Evolutionary conservation across 139 green algal genomes (phyloP).

Genomic region (Nannochloris sp.): DNA sequence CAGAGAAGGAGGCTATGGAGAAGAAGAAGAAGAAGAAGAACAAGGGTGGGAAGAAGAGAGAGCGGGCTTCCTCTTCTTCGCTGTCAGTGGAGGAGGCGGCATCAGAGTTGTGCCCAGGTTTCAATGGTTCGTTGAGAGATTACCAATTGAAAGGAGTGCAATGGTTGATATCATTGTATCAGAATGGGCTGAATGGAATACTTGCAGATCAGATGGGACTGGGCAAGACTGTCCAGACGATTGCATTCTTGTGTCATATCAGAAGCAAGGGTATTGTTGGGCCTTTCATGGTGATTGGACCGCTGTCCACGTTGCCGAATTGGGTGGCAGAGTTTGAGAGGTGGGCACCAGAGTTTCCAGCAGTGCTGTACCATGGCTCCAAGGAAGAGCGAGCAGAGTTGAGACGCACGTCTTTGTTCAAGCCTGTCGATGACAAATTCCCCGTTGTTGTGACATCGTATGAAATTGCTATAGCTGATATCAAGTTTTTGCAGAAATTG

Average conservation of each 20-base stretch:
- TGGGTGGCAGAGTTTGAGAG: constrained; percentile 88
- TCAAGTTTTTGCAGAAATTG: constrained; percentile 65
- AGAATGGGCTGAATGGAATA: constrained; percentile 93
- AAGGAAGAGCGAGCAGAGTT: constrained; percentile 59
- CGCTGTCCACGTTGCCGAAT: constrained; percentile 88
- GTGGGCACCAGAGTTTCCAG: constrained; percentile 68
- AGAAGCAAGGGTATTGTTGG: constrained; percentile 55
- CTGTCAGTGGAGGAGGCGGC: background rate
- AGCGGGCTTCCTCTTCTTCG: background rate
- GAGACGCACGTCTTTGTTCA: constrained; percentile 23
- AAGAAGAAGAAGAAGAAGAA: constrained; percentile 6
- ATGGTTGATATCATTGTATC: constrained; percentile 82
- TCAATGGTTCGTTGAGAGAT: constrained; percentile 65
- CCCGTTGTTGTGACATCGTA: constrained; percentile 88
- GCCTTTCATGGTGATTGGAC: constrained; percentile 80
- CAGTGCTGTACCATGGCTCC: constrained; percentile 89
- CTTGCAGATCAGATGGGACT: constrained; percentile 94
- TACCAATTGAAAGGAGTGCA: constrained; percentile 88
- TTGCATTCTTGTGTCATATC: constrained; percentile 87
- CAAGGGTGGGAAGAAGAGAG: constrained; percentile 17
- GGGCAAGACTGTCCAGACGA: constrained; percentile 95
- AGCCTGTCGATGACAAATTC: constrained; percentile 40
- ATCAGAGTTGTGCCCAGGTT: constrained; percentile 62
- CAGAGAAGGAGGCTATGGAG: constrained; percentile 17
- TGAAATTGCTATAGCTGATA: constrained; percentile 88